Evolutionary conservation across 805 yeast genomes (phyloP), one percentile per base, ranked within the genome.

Genomic region (Scheffersomyces stipitis): DNA sequence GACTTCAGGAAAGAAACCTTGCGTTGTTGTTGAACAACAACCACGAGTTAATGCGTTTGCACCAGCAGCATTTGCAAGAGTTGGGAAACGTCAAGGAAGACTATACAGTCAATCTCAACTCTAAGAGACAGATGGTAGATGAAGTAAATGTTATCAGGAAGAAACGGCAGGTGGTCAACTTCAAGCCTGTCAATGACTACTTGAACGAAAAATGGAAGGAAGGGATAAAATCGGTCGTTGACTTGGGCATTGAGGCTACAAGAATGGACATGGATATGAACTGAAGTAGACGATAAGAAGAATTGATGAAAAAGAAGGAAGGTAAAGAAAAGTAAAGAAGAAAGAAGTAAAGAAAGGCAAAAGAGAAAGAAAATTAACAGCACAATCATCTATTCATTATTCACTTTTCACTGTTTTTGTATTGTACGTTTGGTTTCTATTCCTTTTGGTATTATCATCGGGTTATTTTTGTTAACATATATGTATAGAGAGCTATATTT

Each of bases 151-250:
- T 34, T 9, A 58, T 58, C 16, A 55, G 87, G 16, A 66, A 71
- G 43, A 54, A 52, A 22, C 49, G 67, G 32, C 81, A 80, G 53
- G 20, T 47, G 3, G 51, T 51, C 12, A 45, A 44, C 33, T 36
- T 41, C 38, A 60, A 63, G 43, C 76, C 79, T 0, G 63, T 68
- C 17, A 52, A 71, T 37, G 69, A 66, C 22, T 73, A 72, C 39
- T 57, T 77, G 36, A 54, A 60, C n/a, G 60, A 65, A 7, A 60
- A 75, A 46, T 78, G 85, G 83, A 61, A 58, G 30, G 75, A 73
- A 5, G 74, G 71, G 17, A 53, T 80, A 18, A 61, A 64, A 37
- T 46, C 59, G 6, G 54, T 62, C 33, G 68, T 67, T 26, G 72
- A 65, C 16, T 31, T 58, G 24, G 62, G 63, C 16, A 49, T 64